Base-by-base conservation (phyloP, 139 green algal genomes). In the Chlamydomonas applanata region DNA sequence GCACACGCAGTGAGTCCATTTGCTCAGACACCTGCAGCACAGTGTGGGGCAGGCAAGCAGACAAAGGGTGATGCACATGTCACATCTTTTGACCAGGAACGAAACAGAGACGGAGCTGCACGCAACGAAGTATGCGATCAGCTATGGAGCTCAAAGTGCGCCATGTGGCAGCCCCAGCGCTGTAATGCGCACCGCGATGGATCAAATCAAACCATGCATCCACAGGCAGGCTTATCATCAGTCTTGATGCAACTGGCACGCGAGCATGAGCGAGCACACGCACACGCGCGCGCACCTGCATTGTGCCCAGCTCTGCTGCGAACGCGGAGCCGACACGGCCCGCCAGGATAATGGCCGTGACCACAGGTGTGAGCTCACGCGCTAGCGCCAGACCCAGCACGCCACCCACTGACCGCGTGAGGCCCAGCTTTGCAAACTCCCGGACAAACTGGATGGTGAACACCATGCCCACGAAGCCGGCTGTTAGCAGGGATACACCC, bases 371-470 rank as follows among this genome's bases (percentile, higher is more conserved):
- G 25, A 99, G 89, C 87, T 99, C 96, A 1, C 96, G 84, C 2
- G 88, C 84, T 25, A 99, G 88, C 11, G 96, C 96, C 70, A 99
- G 89, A 2, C 88, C 93, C 74, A 99, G 85, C 25, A 99, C 95
- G 34, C 96, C 96, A 40, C 96, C 96, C 36, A 99, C 95, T 30
- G 92, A 97, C 20, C 90, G 85, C 0, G 96, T 99, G 24, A 99
- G 84, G 3, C 93, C 94, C 49, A 97, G 88, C 82, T 94, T 95
- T 34, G 92, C 87, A 83, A 98, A 98, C 82, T 98, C 95, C 1
- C 93, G 81, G 71, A 95, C 89, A 88, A 97, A 97, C 92, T 97
- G 95, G 72, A 99, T 99, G 22, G 96, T 99, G 85, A 99, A 99
- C 7, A 98, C 96, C 96, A 99, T 99, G 77, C 96, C 96, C 29